Evolutionary conservation across 75 land plant species (phyloP).

Genomic region (Chamaecyparis obtusa): DNA sequence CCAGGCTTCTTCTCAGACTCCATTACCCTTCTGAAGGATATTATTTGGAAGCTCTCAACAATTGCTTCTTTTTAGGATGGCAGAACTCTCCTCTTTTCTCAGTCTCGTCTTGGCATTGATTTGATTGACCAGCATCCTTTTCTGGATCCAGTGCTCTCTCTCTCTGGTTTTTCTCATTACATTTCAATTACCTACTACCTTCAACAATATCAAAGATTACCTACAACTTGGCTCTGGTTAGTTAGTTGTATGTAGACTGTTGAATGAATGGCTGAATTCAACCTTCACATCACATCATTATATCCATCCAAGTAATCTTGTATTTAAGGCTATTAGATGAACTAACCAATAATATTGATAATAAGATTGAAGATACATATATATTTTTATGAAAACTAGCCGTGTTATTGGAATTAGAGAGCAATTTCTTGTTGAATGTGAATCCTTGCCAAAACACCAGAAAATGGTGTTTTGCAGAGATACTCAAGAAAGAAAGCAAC

Average conservation of each 20-base stretch:
- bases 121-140: too few species aligned
- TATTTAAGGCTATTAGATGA: neutral
- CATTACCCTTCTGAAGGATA: slow-evolving; percentile 91
- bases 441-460: too few species aligned
- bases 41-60: slow-evolving; percentile 56
- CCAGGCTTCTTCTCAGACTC: slow-evolving; percentile 68
- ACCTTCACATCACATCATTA: neutral
- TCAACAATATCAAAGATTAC: too few species aligned
- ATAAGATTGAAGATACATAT: neutral
- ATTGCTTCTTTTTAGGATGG: slow-evolving; percentile 36
- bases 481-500: neutral
- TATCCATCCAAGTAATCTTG: neutral
- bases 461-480: too few species aligned
- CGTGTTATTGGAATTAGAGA: too few species aligned
- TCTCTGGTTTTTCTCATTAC: neutral
- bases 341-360: neutral
- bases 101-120: slow-evolving; percentile 44
- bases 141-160: too few species aligned
- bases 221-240: too few species aligned
- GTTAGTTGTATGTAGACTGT: too few species aligned
- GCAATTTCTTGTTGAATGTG: too few species aligned
- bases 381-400: neutral
- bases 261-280: too few species aligned
- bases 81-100: slow-evolving; percentile 56
- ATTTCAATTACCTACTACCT: neutral